Evolutionary conservation across 768 basidiomycete genomes (phyloP).

Genomic region (Lyophyllum decastes): DNA sequence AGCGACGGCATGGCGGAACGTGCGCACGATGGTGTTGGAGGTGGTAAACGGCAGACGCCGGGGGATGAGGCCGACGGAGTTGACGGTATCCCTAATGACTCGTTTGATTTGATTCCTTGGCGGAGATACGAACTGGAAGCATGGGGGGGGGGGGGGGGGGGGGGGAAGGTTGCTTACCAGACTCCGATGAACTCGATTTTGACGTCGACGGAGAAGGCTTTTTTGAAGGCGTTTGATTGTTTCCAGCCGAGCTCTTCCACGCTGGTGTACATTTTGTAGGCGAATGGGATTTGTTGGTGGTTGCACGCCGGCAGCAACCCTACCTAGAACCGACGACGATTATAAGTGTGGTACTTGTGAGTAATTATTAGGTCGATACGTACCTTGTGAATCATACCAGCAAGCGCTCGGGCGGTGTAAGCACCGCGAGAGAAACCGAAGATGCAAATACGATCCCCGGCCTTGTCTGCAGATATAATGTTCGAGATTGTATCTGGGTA

Average conservation of each 20-base stretch:
- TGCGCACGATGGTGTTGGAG: conserved; percentile 38
- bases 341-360: neutral
- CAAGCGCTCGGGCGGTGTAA: conserved; percentile 51
- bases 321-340: neutral
- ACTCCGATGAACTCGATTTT: conserved; percentile 53
- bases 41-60: conserved; percentile 47
- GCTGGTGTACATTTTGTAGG: conserved; percentile 55
- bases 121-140: neutral
- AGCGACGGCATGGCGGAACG: conserved; percentile 20
- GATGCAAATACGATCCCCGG: conserved; percentile 55
- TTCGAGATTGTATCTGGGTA: neutral
- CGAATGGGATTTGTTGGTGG: conserved; percentile 56
- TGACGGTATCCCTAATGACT: conserved; percentile 57
- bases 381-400: conserved; percentile 59
- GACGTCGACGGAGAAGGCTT: conserved; percentile 45
- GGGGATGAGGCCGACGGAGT: conserved; percentile 48
- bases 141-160: too few relatives aligned
- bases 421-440: conserved; percentile 67
- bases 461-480: neutral
- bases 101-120: neutral
- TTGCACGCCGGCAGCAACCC: conserved; percentile 42
- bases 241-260: conserved; percentile 43
- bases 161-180: conserved; percentile 33
- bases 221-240: conserved; percentile 49
- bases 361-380: too few relatives aligned